Conservation (phyloP, 768 basidiomycete species). For the Boletus edulis region DNA sequence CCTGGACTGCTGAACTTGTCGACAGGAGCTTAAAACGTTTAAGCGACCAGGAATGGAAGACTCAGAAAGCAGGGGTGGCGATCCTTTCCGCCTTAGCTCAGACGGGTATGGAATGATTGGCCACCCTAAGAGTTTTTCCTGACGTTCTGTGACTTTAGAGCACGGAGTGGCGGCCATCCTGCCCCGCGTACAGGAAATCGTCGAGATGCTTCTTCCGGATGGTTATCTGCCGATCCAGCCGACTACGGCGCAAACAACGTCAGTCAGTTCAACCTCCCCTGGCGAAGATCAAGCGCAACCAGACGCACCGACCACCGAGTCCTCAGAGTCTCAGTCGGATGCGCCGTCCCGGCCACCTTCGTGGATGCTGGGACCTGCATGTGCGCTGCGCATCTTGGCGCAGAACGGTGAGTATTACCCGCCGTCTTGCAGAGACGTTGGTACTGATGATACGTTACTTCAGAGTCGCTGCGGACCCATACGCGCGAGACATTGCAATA, state of each 20-base stretch:
- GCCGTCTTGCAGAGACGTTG: not conserved
- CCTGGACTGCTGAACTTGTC: conserved; percentile 14
- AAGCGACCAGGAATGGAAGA: conserved; percentile 3
- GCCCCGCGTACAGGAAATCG: conserved; percentile 6
- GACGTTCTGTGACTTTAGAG: conserved; percentile 3
- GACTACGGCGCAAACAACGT: not conserved
- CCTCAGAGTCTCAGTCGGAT: not conserved
- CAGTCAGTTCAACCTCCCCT: not conserved
- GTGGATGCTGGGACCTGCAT: conserved; percentile 25
- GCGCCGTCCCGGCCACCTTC: conserved; percentile 9
- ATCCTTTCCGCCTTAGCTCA: conserved; percentile 23
- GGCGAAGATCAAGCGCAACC: not conserved
- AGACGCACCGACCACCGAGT: not conserved
- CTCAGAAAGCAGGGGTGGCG: conserved; percentile 23
- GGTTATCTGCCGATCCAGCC: conserved; percentile 6
- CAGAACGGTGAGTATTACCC: conserved; percentile 7
- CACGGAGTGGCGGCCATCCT: conserved; percentile 13
- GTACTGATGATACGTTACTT: not conserved
- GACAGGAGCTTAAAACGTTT: conserved; percentile 7
- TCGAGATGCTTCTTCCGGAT: conserved; percentile 18
- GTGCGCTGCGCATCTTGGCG: conserved; percentile 20
- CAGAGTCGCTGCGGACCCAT: conserved; percentile 10
- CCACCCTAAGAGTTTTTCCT: not conserved
- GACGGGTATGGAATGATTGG: conserved; percentile 5
- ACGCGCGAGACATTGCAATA: conserved; percentile 8